A percentile compares a stretch with the other conserved stretches of the same genome.
Evolutionary conservation across 2,329 filamentous ascomycete species (phyloP).

Genomic region (Fusarium pseudoanthophilum): DNA sequence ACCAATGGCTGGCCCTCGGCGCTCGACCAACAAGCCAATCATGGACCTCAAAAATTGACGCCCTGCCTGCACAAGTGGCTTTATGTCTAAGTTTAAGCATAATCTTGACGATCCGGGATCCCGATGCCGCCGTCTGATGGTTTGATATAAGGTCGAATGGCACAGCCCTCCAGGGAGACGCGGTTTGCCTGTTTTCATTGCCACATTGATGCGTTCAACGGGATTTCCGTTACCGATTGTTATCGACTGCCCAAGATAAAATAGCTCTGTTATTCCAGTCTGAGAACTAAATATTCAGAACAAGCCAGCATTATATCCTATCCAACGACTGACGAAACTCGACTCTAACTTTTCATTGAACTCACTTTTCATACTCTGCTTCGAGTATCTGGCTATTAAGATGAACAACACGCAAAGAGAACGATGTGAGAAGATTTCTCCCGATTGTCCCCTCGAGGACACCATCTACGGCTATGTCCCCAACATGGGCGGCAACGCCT

Average conservation of each 20-base stretch:
- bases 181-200: not conserved
- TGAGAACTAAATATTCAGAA: not conserved
- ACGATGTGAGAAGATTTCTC: not conserved
- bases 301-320: not conserved
- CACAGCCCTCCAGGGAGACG: not conserved
- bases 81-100: conserved; percentile 3
- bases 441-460: not conserved
- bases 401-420: not conserved
- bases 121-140: not conserved
- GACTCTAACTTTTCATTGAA: not conserved
- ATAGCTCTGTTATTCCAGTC: accelerated
- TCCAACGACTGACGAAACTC: too few relatives aligned
- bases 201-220: not conserved
- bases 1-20: not conserved
- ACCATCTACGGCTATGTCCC: not conserved
- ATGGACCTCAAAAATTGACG: not conserved
- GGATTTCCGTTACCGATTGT: not conserved
- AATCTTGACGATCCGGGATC: not conserved
- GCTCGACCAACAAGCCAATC: not conserved
- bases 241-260: not conserved
- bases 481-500: not conserved
- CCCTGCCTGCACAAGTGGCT: not conserved
- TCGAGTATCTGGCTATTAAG: accelerated
- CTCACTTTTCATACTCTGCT: accelerated
- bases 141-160: not conserved